These are phyloP conservation scores for Nothophoma quercina DNA, from an alignment of 2,329 filamentous ascomycete genomes.

Conservation along the genomic window DNA sequence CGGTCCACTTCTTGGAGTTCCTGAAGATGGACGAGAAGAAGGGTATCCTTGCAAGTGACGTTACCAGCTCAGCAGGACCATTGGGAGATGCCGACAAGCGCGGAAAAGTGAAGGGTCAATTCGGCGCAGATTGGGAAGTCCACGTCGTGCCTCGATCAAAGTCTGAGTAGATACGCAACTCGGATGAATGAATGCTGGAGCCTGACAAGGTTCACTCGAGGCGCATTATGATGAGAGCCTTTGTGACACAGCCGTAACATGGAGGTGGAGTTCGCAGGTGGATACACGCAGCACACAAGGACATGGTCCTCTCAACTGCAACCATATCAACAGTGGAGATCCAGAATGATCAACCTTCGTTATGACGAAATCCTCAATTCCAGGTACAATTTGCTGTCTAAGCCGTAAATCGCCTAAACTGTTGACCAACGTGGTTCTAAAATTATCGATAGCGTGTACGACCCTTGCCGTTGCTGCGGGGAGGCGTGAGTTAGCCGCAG, in stretches of 20 bases:
- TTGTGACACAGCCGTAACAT: slow-evolving; percentile 14
- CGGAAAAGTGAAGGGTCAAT: slow-evolving; percentile 31
- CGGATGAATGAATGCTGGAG: background rate
- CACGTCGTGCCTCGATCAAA: slow-evolving; percentile 48
- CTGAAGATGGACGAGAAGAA: slow-evolving; percentile 49
- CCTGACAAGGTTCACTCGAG: slow-evolving; percentile 8
- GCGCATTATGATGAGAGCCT: background rate
- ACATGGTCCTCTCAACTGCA: background rate
- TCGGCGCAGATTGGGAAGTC: slow-evolving; percentile 53
- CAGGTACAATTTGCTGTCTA: slow-evolving; percentile 1
- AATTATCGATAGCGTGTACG: slow-evolving; percentile 18
- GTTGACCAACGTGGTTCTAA: slow-evolving; percentile 21
- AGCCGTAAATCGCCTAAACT: slow-evolving; percentile 17
- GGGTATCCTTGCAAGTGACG: slow-evolving; percentile 60
- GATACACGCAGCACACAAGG: background rate
- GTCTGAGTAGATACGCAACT: slow-evolving; percentile 4
- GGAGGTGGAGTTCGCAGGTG: slow-evolving; percentile 5
- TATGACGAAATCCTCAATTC: slow-evolving; percentile 5
- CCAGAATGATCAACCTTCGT: background rate
- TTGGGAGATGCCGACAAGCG: slow-evolving; percentile 38
- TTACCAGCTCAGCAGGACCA: slow-evolving; percentile 51
- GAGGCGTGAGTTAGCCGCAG: slow-evolving; percentile 16
- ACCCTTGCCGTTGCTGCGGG: slow-evolving; percentile 18
- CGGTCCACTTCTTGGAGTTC: slow-evolving; percentile 65
- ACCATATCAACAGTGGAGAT: too few species aligned